Percentiles rank a stretch among this genome's conserved stretches.
phyloP scores from a whole-genome alignment of 495 filamentous ascomycete genomes.

The Penicillium bialowiezense region DNA sequence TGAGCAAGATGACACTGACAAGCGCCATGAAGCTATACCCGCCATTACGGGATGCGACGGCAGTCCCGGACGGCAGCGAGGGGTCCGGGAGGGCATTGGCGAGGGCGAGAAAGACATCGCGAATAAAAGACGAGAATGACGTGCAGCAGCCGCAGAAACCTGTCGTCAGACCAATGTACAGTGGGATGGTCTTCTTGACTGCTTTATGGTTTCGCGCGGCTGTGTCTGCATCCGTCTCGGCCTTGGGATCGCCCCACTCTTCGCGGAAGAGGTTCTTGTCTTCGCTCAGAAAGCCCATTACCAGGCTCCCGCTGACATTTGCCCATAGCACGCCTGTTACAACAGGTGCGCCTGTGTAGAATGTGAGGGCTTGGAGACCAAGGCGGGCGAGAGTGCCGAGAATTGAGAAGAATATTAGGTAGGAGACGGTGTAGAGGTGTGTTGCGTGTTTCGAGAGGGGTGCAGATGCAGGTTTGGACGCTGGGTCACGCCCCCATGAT shows the following conservation, averaged over 20 bases:
- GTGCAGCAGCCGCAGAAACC: slow-evolving; percentile 95
- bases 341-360: slow-evolving; percentile 75
- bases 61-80: slow-evolving; percentile 14
- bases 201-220: slow-evolving; percentile 37
- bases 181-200: slow-evolving; percentile 76
- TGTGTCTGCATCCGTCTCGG: slow-evolving; percentile 3
- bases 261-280: slow-evolving; percentile 73
- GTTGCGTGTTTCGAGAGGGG: slow-evolving; percentile 57
- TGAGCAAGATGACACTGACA: slow-evolving; percentile 65
- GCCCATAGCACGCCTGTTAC: slow-evolving; percentile 80
- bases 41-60: slow-evolving; percentile 53
- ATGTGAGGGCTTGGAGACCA: slow-evolving; percentile 76
- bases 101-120: slow-evolving; percentile 80
- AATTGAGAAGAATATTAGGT: slow-evolving; percentile 84
- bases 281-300: slow-evolving; percentile 86
- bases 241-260: slow-evolving; percentile 49
- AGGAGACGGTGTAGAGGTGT: slow-evolving; percentile 71
- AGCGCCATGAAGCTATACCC: slow-evolving; percentile 83
- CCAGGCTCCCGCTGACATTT: slow-evolving; percentile 77
- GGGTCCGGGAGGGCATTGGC: slow-evolving; percentile 68
- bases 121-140: slow-evolving; percentile 86
- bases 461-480: slow-evolving; percentile 5
- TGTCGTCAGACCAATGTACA: slow-evolving; percentile 88
- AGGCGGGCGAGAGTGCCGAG: slow-evolving; percentile 83
- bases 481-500: background rate